Evolutionary conservation across 2,329 filamentous ascomycete species (phyloP), one percentile per base, ranked within the genome.

Genomic region (Emergomyces orientalis): DNA sequence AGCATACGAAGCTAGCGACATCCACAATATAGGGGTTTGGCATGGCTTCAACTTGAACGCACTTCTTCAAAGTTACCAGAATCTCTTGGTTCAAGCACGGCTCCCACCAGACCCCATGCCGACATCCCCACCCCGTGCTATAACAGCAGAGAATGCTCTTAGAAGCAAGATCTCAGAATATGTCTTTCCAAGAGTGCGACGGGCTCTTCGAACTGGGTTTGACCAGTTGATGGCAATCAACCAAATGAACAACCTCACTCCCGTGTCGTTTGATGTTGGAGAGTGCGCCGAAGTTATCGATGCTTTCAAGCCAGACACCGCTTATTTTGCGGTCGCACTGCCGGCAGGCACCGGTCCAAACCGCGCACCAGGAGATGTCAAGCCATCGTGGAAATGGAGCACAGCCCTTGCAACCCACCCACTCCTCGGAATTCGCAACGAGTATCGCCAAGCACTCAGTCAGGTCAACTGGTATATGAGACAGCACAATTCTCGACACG

Each of bases 381-480:
- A 60, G 45, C 25, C 58, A 32, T 39, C 30, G 6, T 59, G 58
- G 58, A 60, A 60, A 47, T 60, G 58, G n/a, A 30, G 25, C 41
- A 47, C 58, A 32, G 34, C 39, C 17, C 8, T 47, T 8, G n/a
- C 34, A 47, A 59, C 57, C 7, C 5, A 41, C 19, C 25, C 9
- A 51, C 5, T 34, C 39, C 6, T 8, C 7, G 14, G 27, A 34
- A 30, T 45, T 30, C 58, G 25, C 11, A 51, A 60, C 14, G 58
- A 61, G 45, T 61, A 51, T 52, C 45, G 27, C 47, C 45, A 52
- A 41, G 59, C 47, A n/a, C 45, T 61, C 1, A 61, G 45, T 22
- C 27, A 51, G 43, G 27, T 54, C n/a, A 61, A 61, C 49, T 51
- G 59, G 45, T 54, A 60, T 30, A 49, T 60, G 58, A 60, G 19